Percentiles rank a stretch among this genome's conserved stretches.
Conservation (phyloP, 2,329 filamentous ascomycete genomes). For the Aspergillus quadricinctus region DNA sequence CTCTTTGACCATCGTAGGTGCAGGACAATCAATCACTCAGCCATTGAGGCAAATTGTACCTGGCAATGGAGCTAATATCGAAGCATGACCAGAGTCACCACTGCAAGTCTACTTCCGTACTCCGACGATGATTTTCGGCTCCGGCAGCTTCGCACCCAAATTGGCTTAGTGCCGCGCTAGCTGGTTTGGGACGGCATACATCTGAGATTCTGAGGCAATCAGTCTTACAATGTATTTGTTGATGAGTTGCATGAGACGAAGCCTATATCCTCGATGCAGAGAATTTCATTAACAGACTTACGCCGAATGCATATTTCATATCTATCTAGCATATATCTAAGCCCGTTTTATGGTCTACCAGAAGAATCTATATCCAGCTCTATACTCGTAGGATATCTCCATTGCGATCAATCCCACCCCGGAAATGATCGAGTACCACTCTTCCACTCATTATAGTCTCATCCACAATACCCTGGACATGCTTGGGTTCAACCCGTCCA, state of each 20-base stretch:
- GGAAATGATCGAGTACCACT: conserved; percentile 74
- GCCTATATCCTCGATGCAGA: not conserved
- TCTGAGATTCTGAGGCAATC: not conserved
- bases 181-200: not conserved
- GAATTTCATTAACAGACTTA: not conserved
- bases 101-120: not conserved
- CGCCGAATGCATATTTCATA: not conserved
- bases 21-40: not conserved
- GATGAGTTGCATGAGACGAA: not conserved
- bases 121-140: not conserved
- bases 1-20: conserved; percentile 18
- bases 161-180: conserved; percentile 15
- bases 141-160: conserved; percentile 12
- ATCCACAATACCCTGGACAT: conserved; percentile 83
- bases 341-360: not conserved
- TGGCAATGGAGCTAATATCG: not conserved
- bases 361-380: not conserved
- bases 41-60: not conserved
- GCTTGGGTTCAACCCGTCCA: conserved; percentile 73
- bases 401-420: conserved; percentile 77
- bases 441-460: conserved; percentile 86
- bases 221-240: not conserved
- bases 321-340: not conserved
- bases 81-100: not conserved
- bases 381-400: conserved; percentile 65